These are phyloP conservation scores for Taxawa tesnikishii DNA, from an alignment of 2,329 filamentous ascomycete genomes.

Conservation along the genomic window DNA sequence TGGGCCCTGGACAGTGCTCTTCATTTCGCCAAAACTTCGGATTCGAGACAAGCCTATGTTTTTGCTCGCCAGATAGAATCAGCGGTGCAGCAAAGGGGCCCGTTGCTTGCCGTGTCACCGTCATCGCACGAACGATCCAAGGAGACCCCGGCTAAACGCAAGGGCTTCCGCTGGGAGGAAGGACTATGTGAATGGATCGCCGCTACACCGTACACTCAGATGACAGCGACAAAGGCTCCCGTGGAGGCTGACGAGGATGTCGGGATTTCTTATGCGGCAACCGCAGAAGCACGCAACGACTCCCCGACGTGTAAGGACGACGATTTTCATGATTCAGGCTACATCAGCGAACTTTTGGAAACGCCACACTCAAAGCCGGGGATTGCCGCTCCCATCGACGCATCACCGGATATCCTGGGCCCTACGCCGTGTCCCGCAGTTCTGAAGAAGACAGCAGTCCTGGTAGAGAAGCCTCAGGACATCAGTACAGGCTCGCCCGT, in stretches of 20 bases:
- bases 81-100: constrained; percentile 17
- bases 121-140: background rate
- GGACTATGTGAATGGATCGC: constrained; percentile 34
- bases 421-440: too few relatives aligned
- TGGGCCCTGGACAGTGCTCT: constrained; percentile 23
- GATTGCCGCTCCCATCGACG: background rate
- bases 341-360: background rate
- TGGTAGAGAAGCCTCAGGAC: too few relatives aligned
- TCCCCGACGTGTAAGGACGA: background rate
- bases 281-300: too few relatives aligned
- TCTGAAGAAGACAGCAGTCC: too few relatives aligned
- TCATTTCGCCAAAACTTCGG: constrained; percentile 23
- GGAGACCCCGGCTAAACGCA: background rate
- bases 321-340: constrained; percentile 4
- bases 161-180: constrained; percentile 29
- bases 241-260: background rate
- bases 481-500: too few relatives aligned
- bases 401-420: constrained; percentile 5
- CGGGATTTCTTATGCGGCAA: too few relatives aligned
- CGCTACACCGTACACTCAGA: constrained; percentile 22
- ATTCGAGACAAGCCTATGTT: constrained; percentile 14
- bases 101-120: constrained; percentile 15
- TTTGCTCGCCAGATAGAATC: constrained; percentile 20
- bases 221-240: background rate
- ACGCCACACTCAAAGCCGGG: background rate